Evolutionary conservation across 2,329 filamentous ascomycete genomes (phyloP), one percentile per base, ranked within the genome.

Genomic region (Madurella mycetomatis): DNA sequence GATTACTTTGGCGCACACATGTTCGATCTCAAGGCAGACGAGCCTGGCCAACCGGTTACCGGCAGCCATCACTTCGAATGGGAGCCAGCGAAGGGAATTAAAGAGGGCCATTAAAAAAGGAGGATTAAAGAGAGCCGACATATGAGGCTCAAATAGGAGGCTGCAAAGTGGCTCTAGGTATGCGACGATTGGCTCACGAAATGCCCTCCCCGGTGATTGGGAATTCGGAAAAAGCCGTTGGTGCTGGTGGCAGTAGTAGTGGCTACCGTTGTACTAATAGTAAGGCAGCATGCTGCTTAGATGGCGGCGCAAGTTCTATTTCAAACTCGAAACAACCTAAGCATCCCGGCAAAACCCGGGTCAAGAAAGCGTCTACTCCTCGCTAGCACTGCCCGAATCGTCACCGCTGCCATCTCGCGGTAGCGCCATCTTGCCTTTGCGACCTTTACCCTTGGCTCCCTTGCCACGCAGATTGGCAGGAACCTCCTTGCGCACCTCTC

Each of bases 1-100:
- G 85, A 88, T 64, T 87, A 83, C 63, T 89, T 89, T 65, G 85
- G 86, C 0, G 76, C 78, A 39, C 85, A 88, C 66, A 81, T 79
- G 71, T 88, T 81, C 65, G 83, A 87, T 64, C 72, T 76, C 57
- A 78, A 78, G 59, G 75, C 75, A 1, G 79, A 84, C 45, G 74
- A 73, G 47, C 70, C 76, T 2, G 76, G 78, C 1, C 69, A 74
- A 54, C 75, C 81, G 1, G 70, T 70, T 57, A 83, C 79, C 59
- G 83, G 83, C 2, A 76, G 78, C 60, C 76, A 84, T 66, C 83
- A 85, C 63, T 85, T 80, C 63, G 83, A 87, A 67, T 87, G 84
- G 83, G 71, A 72, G 54, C 70, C 71, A 4, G 76, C 75, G 12
- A 57, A 49, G 34, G 58, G 55, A 5, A 43, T 37, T n/a, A 34